Base-by-base conservation (phyloP, 371 early-diverging fungal genomes). In the Sanchytrium tribonematis region DNA sequence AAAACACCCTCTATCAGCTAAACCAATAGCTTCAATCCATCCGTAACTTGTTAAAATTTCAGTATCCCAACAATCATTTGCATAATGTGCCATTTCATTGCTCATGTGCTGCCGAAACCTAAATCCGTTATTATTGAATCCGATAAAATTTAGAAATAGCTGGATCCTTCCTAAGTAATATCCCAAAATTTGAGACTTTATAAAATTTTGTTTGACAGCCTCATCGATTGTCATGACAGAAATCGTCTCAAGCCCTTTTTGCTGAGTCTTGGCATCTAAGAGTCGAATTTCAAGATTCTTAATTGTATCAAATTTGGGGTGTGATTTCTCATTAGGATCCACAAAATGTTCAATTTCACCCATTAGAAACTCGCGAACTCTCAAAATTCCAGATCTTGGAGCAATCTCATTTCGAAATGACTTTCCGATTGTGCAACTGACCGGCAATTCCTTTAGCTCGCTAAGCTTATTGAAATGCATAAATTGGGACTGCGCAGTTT, bases 21-120 rank as follows among this genome's bases (percentile, higher is more conserved):
- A 98, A 68, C 99, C 99, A 71, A 98, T 98, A 78, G 98, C 97
- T 79, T 99, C 99, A 77, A 98, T 89, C 98, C 98, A 99, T 70
- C 99, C 99, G 81, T 86, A 80, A 27, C 77, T 72, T 28, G 72
- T 72, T 29, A 22, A n/a, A 69, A 78, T 71, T 66, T 78, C 78
- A 30, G 73, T 77, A 72, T 80, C 80, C 79, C 76, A 79, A 74
- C 98, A 98, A 80, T 96, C 98, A 77, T 87, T 86, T 22, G 99
- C 99, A 77, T 99, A 99, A 82, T 99, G 99, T 30, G 99, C 98
- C 98, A 99, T 98, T 82, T 99, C 99, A 80, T 98, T 98, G 67
- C 83, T 80, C 88, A 98, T 88, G 78, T 99, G 99, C 80, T 99
- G 99, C 77, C 99, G 87, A 86, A 98, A 94, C 67, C 98, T 88